Evolutionary conservation across 2,329 filamentous ascomycete genomes (phyloP).

Genomic region (Cladophialophora exuberans): DNA sequence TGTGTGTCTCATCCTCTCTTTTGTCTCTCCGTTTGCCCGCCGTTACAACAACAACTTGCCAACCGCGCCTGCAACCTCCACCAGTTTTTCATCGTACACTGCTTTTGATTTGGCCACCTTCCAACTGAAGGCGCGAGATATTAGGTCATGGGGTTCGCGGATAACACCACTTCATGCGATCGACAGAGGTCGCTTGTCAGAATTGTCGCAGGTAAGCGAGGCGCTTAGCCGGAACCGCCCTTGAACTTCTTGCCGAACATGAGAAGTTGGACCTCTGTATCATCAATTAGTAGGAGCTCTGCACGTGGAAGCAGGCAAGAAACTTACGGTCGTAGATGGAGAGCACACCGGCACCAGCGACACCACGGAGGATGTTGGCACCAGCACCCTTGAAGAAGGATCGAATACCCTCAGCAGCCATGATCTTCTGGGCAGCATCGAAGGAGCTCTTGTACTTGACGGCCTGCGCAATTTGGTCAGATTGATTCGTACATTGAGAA

Average conservation of each 20-base stretch:
- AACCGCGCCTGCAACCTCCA: not conserved
- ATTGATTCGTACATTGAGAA: not conserved
- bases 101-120: constrained; percentile 10
- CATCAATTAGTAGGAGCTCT: constrained; percentile 21
- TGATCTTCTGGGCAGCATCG: constrained; percentile 93
- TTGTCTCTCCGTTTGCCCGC: constrained; percentile 1
- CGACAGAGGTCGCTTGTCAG: constrained; percentile 7
- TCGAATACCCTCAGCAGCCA: constrained; percentile 94
- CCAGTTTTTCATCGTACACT: constrained; percentile 15
- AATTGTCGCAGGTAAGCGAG: constrained; percentile 18
- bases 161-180: constrained; percentile 1
- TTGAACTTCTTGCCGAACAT: constrained; percentile 99
- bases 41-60: too few relatives aligned
- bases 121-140: constrained; percentile 21
- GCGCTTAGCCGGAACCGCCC: constrained; percentile 43
- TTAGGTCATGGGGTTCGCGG: not conserved
- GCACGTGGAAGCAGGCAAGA: not conserved
- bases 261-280: constrained; percentile 70
- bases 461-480: constrained; percentile 63
- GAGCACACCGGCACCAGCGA: constrained; percentile 99
- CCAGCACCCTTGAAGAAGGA: constrained; percentile 99
- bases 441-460: constrained; percentile 99
- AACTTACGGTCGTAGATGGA: constrained; percentile 94
- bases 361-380: constrained; percentile 99
- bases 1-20: constrained; percentile 12